phyloP scores from a whole-genome alignment of 345 rosid species.

The Lepidium sativum region DNA sequence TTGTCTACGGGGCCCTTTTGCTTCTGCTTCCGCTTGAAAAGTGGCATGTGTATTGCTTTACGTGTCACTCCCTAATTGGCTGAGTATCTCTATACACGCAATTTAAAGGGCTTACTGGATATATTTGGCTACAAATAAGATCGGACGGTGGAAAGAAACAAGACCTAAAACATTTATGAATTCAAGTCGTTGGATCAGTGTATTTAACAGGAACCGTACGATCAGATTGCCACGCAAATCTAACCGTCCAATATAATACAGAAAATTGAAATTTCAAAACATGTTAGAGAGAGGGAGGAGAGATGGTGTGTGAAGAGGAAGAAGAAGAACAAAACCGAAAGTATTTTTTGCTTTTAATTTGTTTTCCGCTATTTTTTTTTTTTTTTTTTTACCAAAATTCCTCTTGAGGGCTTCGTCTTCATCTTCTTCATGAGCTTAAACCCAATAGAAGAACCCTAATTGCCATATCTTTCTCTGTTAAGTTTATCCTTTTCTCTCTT shows the following conservation, averaged over 20 bases:
- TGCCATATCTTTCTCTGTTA: not conserved
- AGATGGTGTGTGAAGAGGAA: conserved; percentile 13
- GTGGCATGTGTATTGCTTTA: not conserved
- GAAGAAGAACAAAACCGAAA: conserved; percentile 34
- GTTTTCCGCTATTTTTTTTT: not conserved
- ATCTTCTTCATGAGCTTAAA: conserved; percentile 12
- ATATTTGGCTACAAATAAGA: not conserved
- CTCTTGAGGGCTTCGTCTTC: conserved; percentile 18
- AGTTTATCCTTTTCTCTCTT: conserved; percentile 12
- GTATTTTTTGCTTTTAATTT: not conserved
- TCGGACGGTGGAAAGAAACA: conserved; percentile 39
- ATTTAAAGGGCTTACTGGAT: not conserved
- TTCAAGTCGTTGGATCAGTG: conserved; percentile 42
- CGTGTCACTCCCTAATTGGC: conserved; percentile 17
- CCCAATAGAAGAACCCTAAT: conserved; percentile 23
- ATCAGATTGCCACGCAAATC: conserved; percentile 35
- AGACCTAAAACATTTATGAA: conserved; percentile 37
- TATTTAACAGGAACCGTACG: conserved; percentile 29
- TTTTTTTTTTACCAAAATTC: not conserved
- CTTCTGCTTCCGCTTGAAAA: not conserved
- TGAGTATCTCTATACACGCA: not conserved
- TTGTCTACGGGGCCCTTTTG: not conserved
- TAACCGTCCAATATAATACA: conserved; percentile 48
- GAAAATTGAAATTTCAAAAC: conserved; percentile 86
- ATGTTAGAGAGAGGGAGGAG: conserved; percentile 82